These are phyloP conservation scores for Omphalotus guepiniiformis DNA, from an alignment of 768 basidiomycete species.

Conservation along the genomic window DNA sequence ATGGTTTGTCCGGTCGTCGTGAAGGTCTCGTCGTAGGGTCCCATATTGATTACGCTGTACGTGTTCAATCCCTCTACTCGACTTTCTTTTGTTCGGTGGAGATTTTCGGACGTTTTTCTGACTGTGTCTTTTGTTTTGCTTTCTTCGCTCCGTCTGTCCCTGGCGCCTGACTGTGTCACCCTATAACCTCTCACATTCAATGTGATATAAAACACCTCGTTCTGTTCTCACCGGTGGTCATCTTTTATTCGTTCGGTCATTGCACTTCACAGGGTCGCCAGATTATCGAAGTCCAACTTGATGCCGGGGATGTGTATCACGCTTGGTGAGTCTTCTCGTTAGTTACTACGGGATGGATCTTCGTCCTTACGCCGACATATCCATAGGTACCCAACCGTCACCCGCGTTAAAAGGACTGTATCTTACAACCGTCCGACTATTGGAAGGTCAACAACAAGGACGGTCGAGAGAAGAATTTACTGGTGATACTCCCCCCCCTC, in stretches of 20 bases:
- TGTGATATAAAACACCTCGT: neutral
- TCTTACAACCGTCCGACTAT: constrained; percentile 49
- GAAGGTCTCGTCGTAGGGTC: constrained; percentile 82
- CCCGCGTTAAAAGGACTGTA: constrained; percentile 71
- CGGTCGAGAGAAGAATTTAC: constrained; percentile 71
- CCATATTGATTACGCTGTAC: constrained; percentile 64
- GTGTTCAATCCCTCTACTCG: constrained; percentile 20
- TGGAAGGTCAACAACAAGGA: constrained; percentile 43
- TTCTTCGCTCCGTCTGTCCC: no score
- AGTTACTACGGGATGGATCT: neutral
- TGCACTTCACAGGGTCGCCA: constrained; percentile 60
- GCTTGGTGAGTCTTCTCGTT: constrained; percentile 46
- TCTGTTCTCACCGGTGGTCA: neutral
- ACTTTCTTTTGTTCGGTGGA: neutral
- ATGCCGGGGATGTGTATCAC: constrained; percentile 61
- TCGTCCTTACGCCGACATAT: neutral
- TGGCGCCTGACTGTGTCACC: no score
- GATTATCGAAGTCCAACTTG: constrained; percentile 79
- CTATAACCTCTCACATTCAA: no score
- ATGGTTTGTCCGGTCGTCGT: constrained; percentile 55
- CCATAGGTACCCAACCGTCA: constrained; percentile 69
- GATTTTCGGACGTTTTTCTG: neutral
- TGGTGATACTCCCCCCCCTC: no score
- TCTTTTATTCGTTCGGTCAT: constrained; percentile 7
- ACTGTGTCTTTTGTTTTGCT: neutral